phyloP scores from a whole-genome alignment of 2,329 filamentous ascomycete genomes.

The Clarireedia hainanense region DNA sequence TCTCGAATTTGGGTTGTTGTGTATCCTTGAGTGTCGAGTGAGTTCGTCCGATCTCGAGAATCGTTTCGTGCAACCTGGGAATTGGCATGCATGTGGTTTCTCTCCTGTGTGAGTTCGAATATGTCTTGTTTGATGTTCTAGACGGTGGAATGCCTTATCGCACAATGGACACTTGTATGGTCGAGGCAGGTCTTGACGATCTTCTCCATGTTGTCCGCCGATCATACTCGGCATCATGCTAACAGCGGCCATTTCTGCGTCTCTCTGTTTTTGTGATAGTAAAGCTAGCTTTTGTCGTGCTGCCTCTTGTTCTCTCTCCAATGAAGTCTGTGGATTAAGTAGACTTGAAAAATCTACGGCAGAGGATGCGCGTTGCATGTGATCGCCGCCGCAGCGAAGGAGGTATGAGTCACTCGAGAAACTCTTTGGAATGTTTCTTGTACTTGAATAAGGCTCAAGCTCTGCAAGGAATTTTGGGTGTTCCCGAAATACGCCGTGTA shows the following conservation, averaged over 20 bases:
- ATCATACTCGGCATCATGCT: conserved; percentile 28
- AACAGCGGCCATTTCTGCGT: conserved; percentile 46
- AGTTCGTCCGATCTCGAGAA: conserved; percentile 96
- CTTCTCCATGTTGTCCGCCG: conserved; percentile 28
- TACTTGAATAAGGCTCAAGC: too few species aligned
- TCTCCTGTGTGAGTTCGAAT: conserved; percentile 97
- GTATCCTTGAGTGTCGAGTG: conserved; percentile 93
- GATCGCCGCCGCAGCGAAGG: conserved; percentile 39
- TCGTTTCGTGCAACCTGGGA: conserved; percentile 91
- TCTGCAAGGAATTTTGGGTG: too few species aligned
- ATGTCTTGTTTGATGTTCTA: conserved; percentile 87
- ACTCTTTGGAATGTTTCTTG: too few species aligned
- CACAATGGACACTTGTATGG: conserved; percentile 98
- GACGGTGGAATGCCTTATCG: conserved; percentile 95
- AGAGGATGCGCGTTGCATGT: conserved; percentile 69
- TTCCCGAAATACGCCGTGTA: too few species aligned
- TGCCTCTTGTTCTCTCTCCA: conserved; percentile 29
- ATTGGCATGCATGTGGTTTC: conserved; percentile 95
- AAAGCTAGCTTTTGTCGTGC: conserved; percentile 26
- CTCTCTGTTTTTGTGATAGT: conserved; percentile 28
- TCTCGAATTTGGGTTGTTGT: conserved; percentile 97
- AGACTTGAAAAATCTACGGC: conserved; percentile 70
- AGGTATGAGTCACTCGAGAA: too few species aligned
- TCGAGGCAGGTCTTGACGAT: conserved; percentile 67
- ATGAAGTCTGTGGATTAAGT: conserved; percentile 52